phyloP scores from a whole-genome alignment of 2,329 filamentous ascomycete genomes.

The Thielaviopsis musarum region DNA sequence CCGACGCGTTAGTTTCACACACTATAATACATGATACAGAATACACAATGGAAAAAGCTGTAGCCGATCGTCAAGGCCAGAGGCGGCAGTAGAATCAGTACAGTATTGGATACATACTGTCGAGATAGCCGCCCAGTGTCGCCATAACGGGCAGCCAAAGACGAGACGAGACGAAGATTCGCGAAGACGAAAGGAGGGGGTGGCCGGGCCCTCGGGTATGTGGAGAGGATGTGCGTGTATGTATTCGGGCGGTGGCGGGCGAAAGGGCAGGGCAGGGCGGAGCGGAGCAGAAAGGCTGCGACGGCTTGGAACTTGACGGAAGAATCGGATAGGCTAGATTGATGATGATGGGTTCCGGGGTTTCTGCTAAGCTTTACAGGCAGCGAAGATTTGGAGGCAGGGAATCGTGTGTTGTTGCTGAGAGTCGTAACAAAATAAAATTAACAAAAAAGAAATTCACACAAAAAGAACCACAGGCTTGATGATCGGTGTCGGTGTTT shows the following conservation, averaged over 20 bases:
- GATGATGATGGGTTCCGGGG: too few relatives aligned
- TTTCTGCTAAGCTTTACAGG: too few relatives aligned
- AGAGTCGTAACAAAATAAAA: too few relatives aligned
- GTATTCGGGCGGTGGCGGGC: background rate
- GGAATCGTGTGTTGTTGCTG: too few relatives aligned
- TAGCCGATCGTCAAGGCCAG: slow-evolving; percentile 1
- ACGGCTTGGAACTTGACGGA: too few relatives aligned
- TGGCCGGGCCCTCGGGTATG: background rate
- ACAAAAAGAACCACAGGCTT: too few relatives aligned
- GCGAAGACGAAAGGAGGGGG: background rate
- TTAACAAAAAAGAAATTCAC: too few relatives aligned
- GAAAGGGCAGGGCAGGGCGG: background rate
- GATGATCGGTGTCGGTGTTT: too few relatives aligned
- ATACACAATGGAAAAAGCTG: background rate
- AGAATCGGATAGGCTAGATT: too few relatives aligned
- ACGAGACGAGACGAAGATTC: background rate
- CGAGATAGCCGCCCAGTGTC: slow-evolving; percentile 27
- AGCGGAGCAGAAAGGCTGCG: background rate
- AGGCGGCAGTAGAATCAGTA: background rate
- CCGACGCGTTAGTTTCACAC: background rate
- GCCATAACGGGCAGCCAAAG: slow-evolving; percentile 20
- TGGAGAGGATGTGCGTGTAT: background rate
- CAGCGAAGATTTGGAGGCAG: too few relatives aligned
- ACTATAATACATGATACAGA: background rate
- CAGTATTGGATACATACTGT: slow-evolving; percentile 20